Evolutionary conservation across 1,284 basidiomycete species (phyloP), one percentile per base, ranked within the genome.

Genomic region (Boletus smithii): DNA sequence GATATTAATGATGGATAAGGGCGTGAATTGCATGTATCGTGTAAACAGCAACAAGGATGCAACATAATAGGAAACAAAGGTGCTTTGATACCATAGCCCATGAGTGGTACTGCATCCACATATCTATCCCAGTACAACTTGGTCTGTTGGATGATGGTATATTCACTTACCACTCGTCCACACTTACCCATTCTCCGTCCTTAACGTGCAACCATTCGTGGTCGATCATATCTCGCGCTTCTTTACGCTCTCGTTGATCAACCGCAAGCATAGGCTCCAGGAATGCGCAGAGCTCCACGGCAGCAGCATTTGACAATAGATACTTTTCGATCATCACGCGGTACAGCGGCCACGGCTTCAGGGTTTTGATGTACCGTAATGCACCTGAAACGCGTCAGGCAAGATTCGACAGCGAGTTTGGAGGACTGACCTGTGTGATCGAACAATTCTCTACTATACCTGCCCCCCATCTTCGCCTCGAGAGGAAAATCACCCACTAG

Each of bases 311-410:
- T 1, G 75, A 70, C 65, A 87, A 85, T 10, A 87, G 69, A 62
- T 94, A 94, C 67, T 89, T 94, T 76, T 91, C 88, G 46, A 75
- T 75, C 79, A 94, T 84, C 50, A 94, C 91, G 22, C 83, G 80
- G 57, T 80, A 75, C 37, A 94, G 70, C 8, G 91, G 88, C 90
- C 91, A 93, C 32, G 85, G 85, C 61, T 90, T 90, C 58, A 93
- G 68, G 32, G 79, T 81, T 63, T 75, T 79, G 62, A 93, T 91
- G 66, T 89, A 90, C 27, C 89, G 79, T 46, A 92, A 72, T 45
- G 79, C 66, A 49, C 80, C 77, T 78, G 55, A 27, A 48, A 50
- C 16, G 30, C 1, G 23, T 61, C 29, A 47, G 36, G 14, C 40
- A 40, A 39, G 33, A 30, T 29, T 23, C n/a, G 13, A 41, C 18